Evolutionary conservation across 2,329 filamentous ascomycete genomes (phyloP), one percentile per base, ranked within the genome.

Genomic region (Fusarium redolens): DNA sequence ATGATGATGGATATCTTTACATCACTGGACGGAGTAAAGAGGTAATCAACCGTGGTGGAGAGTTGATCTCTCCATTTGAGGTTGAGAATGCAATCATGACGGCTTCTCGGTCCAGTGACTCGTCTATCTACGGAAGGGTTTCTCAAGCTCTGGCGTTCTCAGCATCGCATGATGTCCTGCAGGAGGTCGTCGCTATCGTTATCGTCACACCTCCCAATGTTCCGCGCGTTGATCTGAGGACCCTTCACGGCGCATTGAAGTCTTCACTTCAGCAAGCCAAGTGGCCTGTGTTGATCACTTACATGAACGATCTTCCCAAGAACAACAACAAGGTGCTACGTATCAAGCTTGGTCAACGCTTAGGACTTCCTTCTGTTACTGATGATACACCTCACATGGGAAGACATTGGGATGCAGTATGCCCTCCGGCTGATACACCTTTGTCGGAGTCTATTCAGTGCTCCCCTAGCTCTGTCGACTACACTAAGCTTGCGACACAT

Each of bases 11-110:
- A 4, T 67, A 67, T 8, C 52, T 67, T 11, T 67, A 67, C 44
- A 67, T 67, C 38, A 67, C 64, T 1, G 61, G 64, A 5, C 44
- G 64, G 9, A 67, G 64, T 30, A 67, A 67, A 20, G 64, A 67
- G 1, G 64, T 67, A 3, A 60, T 67, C 20, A 67, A 67, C 28
- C 61, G 64, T 0, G 64, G 64, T 1, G 64, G 61, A 10, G 62
- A 67, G 18, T 14, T 67, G 1, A 67, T 67, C 1, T 67, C 64
- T 0, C 62, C 64, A 0, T 67, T 67, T 0, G 64, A 67, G 3
- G 64, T 67, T 10, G 61, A 67, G 62, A 67, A 67, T 1, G 62
- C 64, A 3, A 60, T 67, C 14, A 67, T 67, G 64, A 60, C 64
- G 14, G 52, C 64, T 15, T 67, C 64, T 1, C 31, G 35, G 15